Conservation (phyloP, 306 rosid species). For the Vicia sativa region DNA sequence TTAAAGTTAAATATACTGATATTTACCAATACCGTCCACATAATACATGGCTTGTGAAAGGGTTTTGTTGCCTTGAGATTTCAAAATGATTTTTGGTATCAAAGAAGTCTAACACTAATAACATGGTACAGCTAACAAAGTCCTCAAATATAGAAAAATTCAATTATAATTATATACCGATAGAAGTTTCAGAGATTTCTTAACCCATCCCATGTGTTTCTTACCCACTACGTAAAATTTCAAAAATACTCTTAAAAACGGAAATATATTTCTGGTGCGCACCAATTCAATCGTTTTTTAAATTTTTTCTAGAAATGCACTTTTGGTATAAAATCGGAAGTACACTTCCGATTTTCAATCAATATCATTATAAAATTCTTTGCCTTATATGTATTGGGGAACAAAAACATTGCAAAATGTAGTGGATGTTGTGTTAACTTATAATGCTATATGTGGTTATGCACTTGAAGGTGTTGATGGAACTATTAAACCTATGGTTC, state of each 20-base stretch:
- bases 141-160: slow-evolving; percentile 5
- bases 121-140: not conserved
- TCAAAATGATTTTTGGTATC: not conserved
- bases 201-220: no score
- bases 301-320: no score
- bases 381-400: not conserved
- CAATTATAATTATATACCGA: no score
- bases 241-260: no score
- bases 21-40: not conserved
- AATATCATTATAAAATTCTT: no score
- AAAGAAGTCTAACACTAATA: not conserved
- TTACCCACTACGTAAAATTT: no score
- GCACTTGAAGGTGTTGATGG: slow-evolving; percentile 35
- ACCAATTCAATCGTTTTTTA: no score
- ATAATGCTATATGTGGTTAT: not conserved
- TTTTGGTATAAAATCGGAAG: no score
- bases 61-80: not conserved
- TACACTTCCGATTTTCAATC: no score
- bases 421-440: slow-evolving; percentile 23
- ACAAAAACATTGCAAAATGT: not conserved
- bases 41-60: not conserved
- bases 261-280: no score
- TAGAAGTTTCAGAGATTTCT: no score
- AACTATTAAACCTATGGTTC: slow-evolving; percentile 32
- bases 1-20: not conserved